Evolutionary conservation across 148 eudicot genomes (phyloP), one percentile per base, ranked within the genome.

Genomic region (Salicornia ramosissima): DNA sequence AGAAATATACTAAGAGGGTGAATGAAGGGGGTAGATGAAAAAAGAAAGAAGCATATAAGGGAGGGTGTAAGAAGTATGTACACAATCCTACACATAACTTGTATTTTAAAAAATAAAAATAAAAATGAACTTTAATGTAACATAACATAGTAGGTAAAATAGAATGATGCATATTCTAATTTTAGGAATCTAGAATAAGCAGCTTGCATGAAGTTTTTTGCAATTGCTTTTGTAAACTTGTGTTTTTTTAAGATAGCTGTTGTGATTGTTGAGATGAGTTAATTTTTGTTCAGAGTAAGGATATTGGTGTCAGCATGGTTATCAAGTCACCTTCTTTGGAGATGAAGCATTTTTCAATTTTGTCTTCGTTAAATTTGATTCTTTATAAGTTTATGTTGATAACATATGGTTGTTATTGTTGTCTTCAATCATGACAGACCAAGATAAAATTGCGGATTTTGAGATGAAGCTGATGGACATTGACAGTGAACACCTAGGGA

Each of bases 391-490:
- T 36, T 8, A 36, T 18, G 10, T 2, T 65, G 45, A 43, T 57
- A 70, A 36, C 40, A 55, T 60, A 24, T 42, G 59, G 15, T 62
- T 56, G 52, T 39, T 49, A 15, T 65, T 54, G 29, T 1, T 51
- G 30, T 56, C 24, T 66, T 65, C 25, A 30, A 47, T 71, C 2
- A 34, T 57, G 29, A 25, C 77, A 92, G 97, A 88, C 60, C 96
- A 92, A 80, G 97, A 92, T 65, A 92, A 92, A 74, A 92, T 92
- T 70, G 80, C 97, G 22, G 97, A 92, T 68, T 92, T 92, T 77
- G 97, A 92, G 84, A 92, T 92, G 97, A 92, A 92, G 85, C 86
- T 92, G 63, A 89, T 92, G 97, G 91, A 87, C 80, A 87, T 89
- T 66, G 96, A 89, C 67, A 92, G 91, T 57, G 97, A 92, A 81